Conservation (phyloP, 495 filamentous ascomycete species). For the Talaromyces stipitatus region DNA sequence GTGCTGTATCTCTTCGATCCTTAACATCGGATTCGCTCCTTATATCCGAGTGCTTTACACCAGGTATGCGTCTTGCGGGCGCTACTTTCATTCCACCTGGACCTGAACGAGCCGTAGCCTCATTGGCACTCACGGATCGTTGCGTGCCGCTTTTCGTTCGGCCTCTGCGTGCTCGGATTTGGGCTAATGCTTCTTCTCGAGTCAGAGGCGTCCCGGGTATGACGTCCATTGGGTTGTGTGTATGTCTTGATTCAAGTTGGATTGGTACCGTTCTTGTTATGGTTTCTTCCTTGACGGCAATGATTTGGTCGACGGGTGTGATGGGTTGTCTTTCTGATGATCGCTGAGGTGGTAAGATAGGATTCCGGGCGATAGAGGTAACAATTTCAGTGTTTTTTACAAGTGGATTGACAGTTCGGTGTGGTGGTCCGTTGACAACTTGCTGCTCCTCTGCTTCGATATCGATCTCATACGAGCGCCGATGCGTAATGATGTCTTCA, state of each 20-base stretch:
- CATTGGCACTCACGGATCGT: slow-evolving; percentile 34
- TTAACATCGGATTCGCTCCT: slow-evolving; percentile 21
- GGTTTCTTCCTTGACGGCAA: slow-evolving; percentile 7
- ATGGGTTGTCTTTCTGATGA: slow-evolving; percentile 10
- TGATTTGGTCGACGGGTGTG: slow-evolving; percentile 6
- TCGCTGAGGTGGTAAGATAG: not conserved
- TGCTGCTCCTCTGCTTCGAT: not conserved
- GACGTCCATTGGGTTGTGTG: slow-evolving; percentile 14
- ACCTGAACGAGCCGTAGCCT: slow-evolving; percentile 21
- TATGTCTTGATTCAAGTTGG: slow-evolving; percentile 11
- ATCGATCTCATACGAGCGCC: not conserved
- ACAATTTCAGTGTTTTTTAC: not conserved
- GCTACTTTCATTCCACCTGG: slow-evolving; percentile 3
- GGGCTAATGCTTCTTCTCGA: slow-evolving; percentile 43
- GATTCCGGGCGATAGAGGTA: not conserved
- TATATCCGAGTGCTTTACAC: slow-evolving; percentile 21
- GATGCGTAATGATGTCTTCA: not conserved
- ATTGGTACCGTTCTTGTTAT: slow-evolving; percentile 28
- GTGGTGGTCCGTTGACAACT: not conserved
- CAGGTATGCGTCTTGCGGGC: slow-evolving; percentile 28
- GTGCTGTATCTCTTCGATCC: slow-evolving; percentile 33
- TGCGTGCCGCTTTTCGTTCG: slow-evolving; percentile 37
- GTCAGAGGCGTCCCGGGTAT: slow-evolving; percentile 37
- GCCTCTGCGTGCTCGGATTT: slow-evolving; percentile 41
- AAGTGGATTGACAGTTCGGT: no score